Evolutionary conservation across 352 stramenopile species (phyloP).

Genomic region (Peronospora farinosa): DNA sequence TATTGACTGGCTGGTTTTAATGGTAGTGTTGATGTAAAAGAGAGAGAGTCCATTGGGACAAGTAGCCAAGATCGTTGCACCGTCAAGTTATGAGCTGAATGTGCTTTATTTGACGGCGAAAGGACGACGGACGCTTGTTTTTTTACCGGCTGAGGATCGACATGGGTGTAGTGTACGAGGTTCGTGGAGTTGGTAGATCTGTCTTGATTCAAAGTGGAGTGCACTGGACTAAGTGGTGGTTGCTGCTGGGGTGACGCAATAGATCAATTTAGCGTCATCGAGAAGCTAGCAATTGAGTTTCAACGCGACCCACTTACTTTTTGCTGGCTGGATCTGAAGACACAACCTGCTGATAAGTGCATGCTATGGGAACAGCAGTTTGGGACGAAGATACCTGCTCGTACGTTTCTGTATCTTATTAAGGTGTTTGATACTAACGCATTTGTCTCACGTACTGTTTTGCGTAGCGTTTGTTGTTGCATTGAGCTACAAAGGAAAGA

Average conservation of each 20-base stretch:
- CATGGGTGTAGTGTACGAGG: slow-evolving; percentile 52
- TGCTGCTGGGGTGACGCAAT: neutral
- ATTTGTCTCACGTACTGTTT: neutral
- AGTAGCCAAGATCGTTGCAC: slow-evolving; percentile 61
- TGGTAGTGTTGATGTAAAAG: slow-evolving; percentile 3
- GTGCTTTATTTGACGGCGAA: slow-evolving; percentile 54
- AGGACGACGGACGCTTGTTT: slow-evolving; percentile 52
- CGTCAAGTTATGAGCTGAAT: slow-evolving; percentile 64
- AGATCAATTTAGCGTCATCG: slow-evolving; percentile 69
- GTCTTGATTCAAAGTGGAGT: neutral
- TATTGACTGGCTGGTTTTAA: neutral
- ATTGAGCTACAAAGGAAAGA: slow-evolving; percentile 56
- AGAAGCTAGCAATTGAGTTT: slow-evolving; percentile 63
- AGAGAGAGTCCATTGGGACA: slow-evolving; percentile 36
- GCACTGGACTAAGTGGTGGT: neutral
- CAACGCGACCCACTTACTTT: slow-evolving; percentile 69
- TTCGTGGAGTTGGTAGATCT: slow-evolving; percentile 14
- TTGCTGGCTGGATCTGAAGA: slow-evolving; percentile 61
- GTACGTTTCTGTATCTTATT: slow-evolving; percentile 14
- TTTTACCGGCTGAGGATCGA: slow-evolving; percentile 44
- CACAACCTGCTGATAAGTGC: slow-evolving; percentile 23
- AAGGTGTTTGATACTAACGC: neutral
- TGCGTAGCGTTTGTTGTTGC: slow-evolving; percentile 49
- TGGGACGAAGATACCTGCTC: slow-evolving; percentile 10
- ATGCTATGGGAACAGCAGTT: slow-evolving; percentile 50